Evolutionary conservation across 495 filamentous ascomycete genomes (phyloP), one percentile per base, ranked within the genome.

Genomic region (Trichoderma orchidacearum): DNA sequence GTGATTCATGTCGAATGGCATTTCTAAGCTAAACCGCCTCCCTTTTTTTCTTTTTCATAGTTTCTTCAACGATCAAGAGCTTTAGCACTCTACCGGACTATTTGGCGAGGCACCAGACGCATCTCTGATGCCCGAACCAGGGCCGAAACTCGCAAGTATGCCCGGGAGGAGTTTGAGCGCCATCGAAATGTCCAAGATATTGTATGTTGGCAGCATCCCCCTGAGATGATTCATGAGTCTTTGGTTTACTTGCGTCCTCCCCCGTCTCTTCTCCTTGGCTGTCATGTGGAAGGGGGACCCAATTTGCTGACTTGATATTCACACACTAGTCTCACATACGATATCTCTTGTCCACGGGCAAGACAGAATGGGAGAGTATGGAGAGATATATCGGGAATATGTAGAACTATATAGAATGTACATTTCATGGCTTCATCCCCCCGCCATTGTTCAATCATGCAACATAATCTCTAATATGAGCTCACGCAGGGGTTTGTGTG

Each of bases 121-220:
- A 79, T 85, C 23, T 30, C 65, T 5, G 78, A 82, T 58, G 67
- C 69, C 32, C 62, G 62, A 8, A 80, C 84, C 11, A 77, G 81
- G 23, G 68, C 72, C 51, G 90, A 94, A 61, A 81, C 90, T 58
- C 75, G 76, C 31, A 69, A 70, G 28, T 92, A 87, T 73, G 89
- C 85, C 29, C 79, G 88, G 12, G 70, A 75, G 45, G 89, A 93
- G 61, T 91, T 93, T 64, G 83, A 88, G 66, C 77, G 85, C 27
- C 81, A 89, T 67, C 79, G 77, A 21, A 60, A 73, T 30, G 84
- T 92, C 23, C 83, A 80, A 2, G 88, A 94, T 65, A 60, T 87
- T 60, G 84, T 87, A 72, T 21, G 80, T 64, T 12, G 13, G n/a
- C n/a, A n/a, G n/a, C n/a, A n/a, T n/a, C n/a, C n/a, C n/a, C n/a